Conservation (phyloP, 2,329 filamentous ascomycete species). For the Penicillium sp. region DNA sequence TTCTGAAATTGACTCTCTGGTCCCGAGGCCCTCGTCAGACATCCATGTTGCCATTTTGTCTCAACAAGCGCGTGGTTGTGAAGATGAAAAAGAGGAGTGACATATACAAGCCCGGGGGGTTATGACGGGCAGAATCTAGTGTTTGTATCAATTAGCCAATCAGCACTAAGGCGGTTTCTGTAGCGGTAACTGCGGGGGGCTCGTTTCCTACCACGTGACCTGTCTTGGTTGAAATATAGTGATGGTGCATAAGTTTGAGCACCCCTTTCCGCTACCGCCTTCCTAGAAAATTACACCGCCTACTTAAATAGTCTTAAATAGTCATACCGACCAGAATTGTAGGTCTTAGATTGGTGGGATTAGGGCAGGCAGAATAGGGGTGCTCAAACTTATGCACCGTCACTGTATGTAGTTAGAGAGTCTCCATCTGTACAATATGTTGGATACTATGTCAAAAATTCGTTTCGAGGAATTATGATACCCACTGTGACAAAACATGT, state of each 20-base stretch:
- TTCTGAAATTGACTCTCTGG: constrained; percentile 14
- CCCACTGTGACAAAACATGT: no score
- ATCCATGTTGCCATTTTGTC: constrained; percentile 13
- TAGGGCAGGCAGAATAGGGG: no score
- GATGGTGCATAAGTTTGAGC: no score
- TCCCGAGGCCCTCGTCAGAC: constrained; percentile 5
- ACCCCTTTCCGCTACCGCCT: no score
- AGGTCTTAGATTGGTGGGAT: no score
- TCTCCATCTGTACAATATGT: not conserved
- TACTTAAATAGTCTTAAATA: no score
- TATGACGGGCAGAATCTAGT: constrained; percentile 7
- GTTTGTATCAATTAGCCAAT: constrained; percentile 1
- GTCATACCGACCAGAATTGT: no score
- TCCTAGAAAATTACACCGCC: no score
- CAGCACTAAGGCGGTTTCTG: not conserved
- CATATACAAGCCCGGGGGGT: constrained; percentile 10
- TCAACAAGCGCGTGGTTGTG: constrained; percentile 1
- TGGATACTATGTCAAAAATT: not conserved
- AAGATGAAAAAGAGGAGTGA: constrained; percentile 4
- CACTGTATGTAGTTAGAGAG: not conserved
- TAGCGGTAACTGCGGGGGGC: constrained; percentile 7
- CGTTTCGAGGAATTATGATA: no score
- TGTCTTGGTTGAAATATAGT: no score
- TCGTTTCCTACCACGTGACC: not conserved
- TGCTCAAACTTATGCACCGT: no score